Evolutionary conservation across 2,329 filamentous ascomycete species (phyloP).

Genomic region (Phaeoacremonium minimum): DNA sequence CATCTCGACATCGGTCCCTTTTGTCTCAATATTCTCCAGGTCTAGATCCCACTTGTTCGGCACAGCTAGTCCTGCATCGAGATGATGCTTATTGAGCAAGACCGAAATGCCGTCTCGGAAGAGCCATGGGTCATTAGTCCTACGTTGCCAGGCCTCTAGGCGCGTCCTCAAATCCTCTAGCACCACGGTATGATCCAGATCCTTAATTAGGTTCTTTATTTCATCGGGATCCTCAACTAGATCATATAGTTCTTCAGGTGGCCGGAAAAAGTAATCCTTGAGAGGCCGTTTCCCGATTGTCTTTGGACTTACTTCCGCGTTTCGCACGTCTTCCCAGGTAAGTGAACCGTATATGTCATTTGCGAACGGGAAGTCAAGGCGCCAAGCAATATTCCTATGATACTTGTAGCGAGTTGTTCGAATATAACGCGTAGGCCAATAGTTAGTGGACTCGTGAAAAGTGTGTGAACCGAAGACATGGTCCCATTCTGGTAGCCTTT

Average conservation of each 20-base stretch:
- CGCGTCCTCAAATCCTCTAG: constrained; percentile 22
- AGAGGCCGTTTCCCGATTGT: constrained; percentile 34
- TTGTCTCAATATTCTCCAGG: constrained; percentile 5
- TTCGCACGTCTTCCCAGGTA: constrained; percentile 39
- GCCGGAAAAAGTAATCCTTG: constrained; percentile 36
- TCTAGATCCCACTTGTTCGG: constrained; percentile 22
- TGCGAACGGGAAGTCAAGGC: constrained; percentile 43
- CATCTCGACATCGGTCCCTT: not conserved
- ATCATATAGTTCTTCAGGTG: constrained; percentile 41
- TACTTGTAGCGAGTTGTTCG: constrained; percentile 40
- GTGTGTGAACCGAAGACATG: constrained; percentile 46
- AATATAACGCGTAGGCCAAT: constrained; percentile 44
- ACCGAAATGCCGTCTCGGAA: constrained; percentile 19
- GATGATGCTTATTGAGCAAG: constrained; percentile 9
- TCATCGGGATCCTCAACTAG: constrained; percentile 38
- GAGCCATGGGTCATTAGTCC: constrained; percentile 21
- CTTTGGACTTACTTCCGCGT: constrained; percentile 15
- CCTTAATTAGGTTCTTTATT: constrained; percentile 34
- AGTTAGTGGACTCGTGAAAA: constrained; percentile 45
- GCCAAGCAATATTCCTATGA: constrained; percentile 44
- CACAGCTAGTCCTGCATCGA: constrained; percentile 18
- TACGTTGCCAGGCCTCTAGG: constrained; percentile 22
- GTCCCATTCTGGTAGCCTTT: constrained; percentile 17
- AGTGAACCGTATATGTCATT: constrained; percentile 38
- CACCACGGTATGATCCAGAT: constrained; percentile 21